These are phyloP conservation scores for Barnettozyma californica DNA, from an alignment of 805 yeast genomes.

Conservation along the genomic window DNA sequence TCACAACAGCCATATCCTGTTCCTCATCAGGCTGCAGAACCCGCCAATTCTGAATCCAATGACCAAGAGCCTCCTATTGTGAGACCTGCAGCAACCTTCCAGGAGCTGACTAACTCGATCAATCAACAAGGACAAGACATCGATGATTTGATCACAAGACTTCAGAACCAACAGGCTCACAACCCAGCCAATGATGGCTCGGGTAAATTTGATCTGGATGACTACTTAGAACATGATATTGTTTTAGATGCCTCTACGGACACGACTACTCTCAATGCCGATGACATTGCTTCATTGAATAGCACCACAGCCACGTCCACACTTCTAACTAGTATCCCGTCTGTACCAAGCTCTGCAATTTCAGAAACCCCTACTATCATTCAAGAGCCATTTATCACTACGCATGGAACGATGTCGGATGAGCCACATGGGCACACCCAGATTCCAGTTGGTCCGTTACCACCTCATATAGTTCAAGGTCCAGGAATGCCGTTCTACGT, in stretches of 20 bases:
- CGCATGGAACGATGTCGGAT: no score
- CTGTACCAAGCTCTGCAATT: no score
- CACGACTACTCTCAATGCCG: neutral
- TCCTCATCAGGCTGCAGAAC: neutral
- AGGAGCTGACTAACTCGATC: constrained; percentile 19
- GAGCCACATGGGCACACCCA: no score
- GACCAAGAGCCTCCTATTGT: neutral
- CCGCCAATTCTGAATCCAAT: neutral
- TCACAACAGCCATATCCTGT: neutral
- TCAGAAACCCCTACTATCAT: no score
- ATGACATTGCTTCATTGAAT: neutral
- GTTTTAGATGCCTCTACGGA: neutral
- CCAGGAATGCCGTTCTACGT: neutral
- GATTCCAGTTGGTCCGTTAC: no score
- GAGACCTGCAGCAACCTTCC: constrained; percentile 1
- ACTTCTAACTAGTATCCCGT: no score
- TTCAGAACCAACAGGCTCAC: constrained; percentile 12
- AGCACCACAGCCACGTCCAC: neutral
- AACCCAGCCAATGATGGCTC: neutral
- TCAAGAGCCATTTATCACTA: no score
- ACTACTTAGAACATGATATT: constrained; percentile 16
- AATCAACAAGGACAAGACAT: constrained; percentile 24
- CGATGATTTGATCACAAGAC: constrained; percentile 20
- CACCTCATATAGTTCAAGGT: neutral
- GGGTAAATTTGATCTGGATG: constrained; percentile 21